Conservation (phyloP, 805 yeast species). For the Kuraishia ogatae region DNA sequence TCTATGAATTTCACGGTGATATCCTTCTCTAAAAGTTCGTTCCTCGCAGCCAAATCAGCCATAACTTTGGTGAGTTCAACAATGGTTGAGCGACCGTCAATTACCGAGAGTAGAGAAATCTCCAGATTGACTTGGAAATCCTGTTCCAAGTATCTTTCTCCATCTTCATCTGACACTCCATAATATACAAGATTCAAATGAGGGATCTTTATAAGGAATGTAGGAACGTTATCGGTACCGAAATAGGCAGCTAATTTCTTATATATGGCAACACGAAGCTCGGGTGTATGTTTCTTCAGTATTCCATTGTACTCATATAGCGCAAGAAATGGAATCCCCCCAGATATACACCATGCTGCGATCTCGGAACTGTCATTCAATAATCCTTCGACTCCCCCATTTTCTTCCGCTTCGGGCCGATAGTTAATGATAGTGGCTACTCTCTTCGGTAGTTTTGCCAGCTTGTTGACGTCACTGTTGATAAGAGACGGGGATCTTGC, state of each 20-base stretch:
- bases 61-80: conserved; percentile 82
- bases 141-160: conserved; percentile 21
- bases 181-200: conserved; percentile 46
- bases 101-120: conserved; percentile 56
- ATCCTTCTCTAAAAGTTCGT: conserved; percentile 55
- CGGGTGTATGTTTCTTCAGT: conserved; percentile 44
- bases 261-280: conserved; percentile 45
- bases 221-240: conserved; percentile 63
- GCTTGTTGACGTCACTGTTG: conserved; percentile 67
- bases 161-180: conserved; percentile 26
- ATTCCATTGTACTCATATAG: conserved; percentile 77
- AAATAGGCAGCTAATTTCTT: conserved; percentile 61
- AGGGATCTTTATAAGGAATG: conserved; percentile 55
- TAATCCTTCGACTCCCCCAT: conserved; percentile 82
- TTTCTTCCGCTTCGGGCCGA: conserved; percentile 72
- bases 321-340: conserved; percentile 68
- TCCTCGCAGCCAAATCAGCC: conserved; percentile 60
- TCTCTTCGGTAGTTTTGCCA: conserved; percentile 70
- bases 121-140: conserved; percentile 46
- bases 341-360: conserved; percentile 80
- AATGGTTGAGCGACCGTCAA: conserved; percentile 86
- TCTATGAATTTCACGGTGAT: conserved; percentile 72
- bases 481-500: conserved; percentile 78
- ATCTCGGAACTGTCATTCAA: conserved; percentile 71
- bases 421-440: conserved; percentile 69